These are phyloP conservation scores for Zygosaccharomyces sapae DNA, from an alignment of 1,139 yeast genomes.

Conservation along the genomic window DNA sequence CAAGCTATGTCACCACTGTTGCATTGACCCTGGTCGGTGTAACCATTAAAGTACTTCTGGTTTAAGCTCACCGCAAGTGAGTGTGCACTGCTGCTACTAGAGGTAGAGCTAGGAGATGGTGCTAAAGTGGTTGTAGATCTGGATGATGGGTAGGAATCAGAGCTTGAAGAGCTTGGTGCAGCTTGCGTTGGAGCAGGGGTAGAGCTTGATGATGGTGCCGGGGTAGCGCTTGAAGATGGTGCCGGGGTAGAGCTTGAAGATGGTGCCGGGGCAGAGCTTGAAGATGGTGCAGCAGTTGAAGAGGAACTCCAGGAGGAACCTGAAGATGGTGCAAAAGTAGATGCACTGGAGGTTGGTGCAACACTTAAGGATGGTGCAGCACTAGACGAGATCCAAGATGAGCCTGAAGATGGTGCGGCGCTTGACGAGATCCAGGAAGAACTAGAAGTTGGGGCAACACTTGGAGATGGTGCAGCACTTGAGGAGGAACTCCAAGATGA, in stretches of 20 bases:
- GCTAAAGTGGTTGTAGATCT: constrained; percentile 15
- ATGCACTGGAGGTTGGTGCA: constrained; percentile 11
- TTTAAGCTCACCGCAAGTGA: constrained; percentile 43
- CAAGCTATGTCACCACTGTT: constrained; percentile 50
- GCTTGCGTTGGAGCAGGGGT: constrained; percentile 12
- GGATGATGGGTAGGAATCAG: constrained; percentile 9
- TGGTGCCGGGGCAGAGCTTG: constrained; percentile 7
- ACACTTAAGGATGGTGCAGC: constrained; percentile 20
- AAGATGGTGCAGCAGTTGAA: constrained; percentile 5
- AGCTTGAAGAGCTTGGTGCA: constrained; percentile 10
- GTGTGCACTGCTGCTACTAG: constrained; percentile 34
- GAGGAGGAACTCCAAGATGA: constrained; percentile 30
- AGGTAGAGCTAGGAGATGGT: constrained; percentile 19
- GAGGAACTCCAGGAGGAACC: constrained; percentile 1
- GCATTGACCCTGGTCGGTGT: constrained; percentile 39
- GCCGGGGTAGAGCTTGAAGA: constrained; percentile 6
- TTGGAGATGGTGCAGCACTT: constrained; percentile 19
- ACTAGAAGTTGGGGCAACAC: constrained; percentile 12
- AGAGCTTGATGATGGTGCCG: constrained; percentile 7
- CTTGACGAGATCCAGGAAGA: constrained; percentile 14
- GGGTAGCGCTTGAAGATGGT: constrained; percentile 4
- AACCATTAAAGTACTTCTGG: constrained; percentile 31
- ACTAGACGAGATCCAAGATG: constrained; percentile 1
- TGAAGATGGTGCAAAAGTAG: constrained; percentile 8
- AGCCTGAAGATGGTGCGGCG: constrained; percentile 6